phyloP scores from a whole-genome alignment of 192 early-diverging fungal genomes.

The Dissophora globulifera region DNA sequence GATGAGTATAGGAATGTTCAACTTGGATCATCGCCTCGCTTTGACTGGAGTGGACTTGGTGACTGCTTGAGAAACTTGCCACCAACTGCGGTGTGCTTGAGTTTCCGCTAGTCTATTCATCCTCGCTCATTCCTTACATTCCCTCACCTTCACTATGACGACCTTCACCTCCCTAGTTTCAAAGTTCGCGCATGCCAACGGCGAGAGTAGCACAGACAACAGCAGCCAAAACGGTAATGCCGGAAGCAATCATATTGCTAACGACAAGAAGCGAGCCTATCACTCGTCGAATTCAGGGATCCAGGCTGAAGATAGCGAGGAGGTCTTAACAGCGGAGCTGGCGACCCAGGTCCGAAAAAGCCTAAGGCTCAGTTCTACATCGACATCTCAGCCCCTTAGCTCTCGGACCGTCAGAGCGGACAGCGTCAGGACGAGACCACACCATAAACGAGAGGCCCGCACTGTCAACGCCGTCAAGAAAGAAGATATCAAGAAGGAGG shows the following conservation, averaged over 20 bases:
- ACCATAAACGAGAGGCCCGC: conserved; percentile 19
- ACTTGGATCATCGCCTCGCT: too few relatives aligned
- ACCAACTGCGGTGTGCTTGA: background rate
- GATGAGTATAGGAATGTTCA: too few relatives aligned
- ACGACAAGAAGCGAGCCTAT: conserved; percentile 28
- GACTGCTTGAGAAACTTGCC: too few relatives aligned
- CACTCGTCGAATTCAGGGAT: background rate
- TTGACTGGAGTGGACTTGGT: too few relatives aligned
- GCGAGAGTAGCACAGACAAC: conserved; percentile 1
- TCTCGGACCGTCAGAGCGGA: conserved; percentile 26
- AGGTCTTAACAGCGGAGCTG: conserved; percentile 1
- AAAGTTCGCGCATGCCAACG: conserved; percentile 30
- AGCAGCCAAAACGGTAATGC: background rate
- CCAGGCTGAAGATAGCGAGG: background rate
- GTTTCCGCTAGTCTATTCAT: too few relatives aligned
- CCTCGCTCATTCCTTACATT: too few relatives aligned
- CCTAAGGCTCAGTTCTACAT: conserved; percentile 9
- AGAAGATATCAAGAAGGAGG: background rate
- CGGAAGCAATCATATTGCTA: too few relatives aligned
- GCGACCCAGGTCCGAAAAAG: conserved; percentile 32
- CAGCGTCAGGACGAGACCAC: conserved; percentile 39
- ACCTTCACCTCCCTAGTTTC: conserved; percentile 28
- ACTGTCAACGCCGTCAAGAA: background rate
- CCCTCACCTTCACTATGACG: conserved; percentile 13
- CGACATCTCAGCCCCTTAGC: background rate